Evolutionary conservation across 805 yeast genomes (phyloP), one percentile per base, ranked within the genome.

Genomic region (Candida maris): DNA sequence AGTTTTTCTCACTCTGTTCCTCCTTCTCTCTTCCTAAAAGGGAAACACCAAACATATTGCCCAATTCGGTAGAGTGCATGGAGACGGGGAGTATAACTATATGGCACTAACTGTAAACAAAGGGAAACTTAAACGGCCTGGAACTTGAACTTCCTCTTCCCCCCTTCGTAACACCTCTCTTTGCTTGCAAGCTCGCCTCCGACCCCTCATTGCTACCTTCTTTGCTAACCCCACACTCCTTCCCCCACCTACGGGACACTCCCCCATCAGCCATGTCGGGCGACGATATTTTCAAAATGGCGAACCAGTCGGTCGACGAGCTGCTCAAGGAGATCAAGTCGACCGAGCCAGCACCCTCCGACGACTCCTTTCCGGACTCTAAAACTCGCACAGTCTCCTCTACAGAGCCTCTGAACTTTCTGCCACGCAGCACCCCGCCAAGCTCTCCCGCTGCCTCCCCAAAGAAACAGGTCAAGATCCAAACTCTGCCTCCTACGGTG

Each of bases 281-380:
- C 16, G 39, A 44, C 14, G 57, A 53, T 20, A 44, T 56, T 16
- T 56, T 60, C 45, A 51, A 42, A 20, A 39, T 46, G 24, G 57
- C 57, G 12, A 57, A 59, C 41, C 61, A 59, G 31, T 65, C 70
- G 1, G 70, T 65, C 8, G 70, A 65, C 34, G 67, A 65, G 30
- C 51, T 67, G 9, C 39, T 67, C 14, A 56, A 57, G 41, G 64
- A 59, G 34, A 51, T 56, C 17, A 38, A 41, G 27, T 30, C 41
- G 3, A 42, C 43, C 14, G 32, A 54, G 8, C 13, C 6, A 7
- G 8, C 31, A 6, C 9, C 8, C n/a, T 16, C 6, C 21, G 21
- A 28, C 8, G 16, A 28, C 13, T 8, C 28, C 7, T 18, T 28
- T 8, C 21, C 21, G 6, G 7, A 16, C 8, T 18, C 35, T 16